Evolutionary conservation across 73 alveolate genomes (phyloP).

Genomic region (Blepharisma stoltei): DNA sequence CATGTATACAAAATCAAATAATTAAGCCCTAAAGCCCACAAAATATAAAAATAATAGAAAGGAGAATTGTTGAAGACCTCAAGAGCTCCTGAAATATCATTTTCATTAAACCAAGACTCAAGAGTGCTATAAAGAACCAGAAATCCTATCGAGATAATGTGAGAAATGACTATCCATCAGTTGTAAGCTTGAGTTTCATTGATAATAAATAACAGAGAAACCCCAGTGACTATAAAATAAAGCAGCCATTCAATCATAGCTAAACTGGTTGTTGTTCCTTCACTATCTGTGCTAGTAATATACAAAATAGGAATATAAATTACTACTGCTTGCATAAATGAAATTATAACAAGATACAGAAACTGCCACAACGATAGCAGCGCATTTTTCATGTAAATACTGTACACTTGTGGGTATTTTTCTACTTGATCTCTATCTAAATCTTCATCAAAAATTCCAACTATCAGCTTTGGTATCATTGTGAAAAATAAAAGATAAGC

Average conservation of each 20-base stretch:
- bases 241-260: slow-evolving; percentile 45
- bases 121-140: no score
- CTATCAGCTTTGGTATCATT: not conserved
- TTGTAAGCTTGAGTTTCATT: no score
- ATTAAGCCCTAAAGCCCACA: no score
- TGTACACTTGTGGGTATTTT: slow-evolving; percentile 24
- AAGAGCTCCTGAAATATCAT: no score
- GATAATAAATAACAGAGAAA: no score
- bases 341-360: not conserved
- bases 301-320: not conserved
- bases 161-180: no score
- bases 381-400: not conserved
- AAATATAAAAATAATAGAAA: no score
- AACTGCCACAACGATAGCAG: not conserved
- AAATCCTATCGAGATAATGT: no score
- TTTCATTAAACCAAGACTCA: no score
- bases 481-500: not conserved
- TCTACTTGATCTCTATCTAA: not conserved
- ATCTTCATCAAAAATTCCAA: slow-evolving; percentile 13
- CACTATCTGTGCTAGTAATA: not conserved
- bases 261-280: slow-evolving; percentile 34
- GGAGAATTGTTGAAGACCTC: no score
- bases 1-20: no score
- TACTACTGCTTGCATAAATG: not conserved
- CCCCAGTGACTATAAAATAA: no score